phyloP scores from a whole-genome alignment of 2,329 filamentous ascomycete genomes.

The Cordyceps farinosa region DNA sequence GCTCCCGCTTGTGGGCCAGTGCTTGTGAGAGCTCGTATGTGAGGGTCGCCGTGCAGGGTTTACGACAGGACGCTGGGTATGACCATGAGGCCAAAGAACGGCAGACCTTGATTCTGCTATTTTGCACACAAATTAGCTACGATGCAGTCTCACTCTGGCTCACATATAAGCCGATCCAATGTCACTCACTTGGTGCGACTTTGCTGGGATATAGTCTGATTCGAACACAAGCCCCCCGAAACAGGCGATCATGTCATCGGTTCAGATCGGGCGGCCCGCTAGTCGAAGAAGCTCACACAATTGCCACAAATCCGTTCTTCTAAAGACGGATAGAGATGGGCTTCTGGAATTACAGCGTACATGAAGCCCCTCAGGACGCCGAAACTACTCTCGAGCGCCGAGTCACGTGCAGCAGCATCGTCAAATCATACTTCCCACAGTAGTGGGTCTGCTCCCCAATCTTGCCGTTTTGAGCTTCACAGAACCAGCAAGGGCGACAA shows the following conservation, averaged over 20 bases:
- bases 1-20: neutral
- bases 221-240: neutral
- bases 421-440: conserved; percentile 11
- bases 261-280: neutral
- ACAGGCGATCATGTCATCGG: conserved; percentile 1
- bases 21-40: conserved; percentile 13
- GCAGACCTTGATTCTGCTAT: neutral
- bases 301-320: neutral
- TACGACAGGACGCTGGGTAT: conserved; percentile 5
- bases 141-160: conserved; percentile 11
- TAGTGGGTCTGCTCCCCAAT: conserved; percentile 12
- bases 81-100: neutral
- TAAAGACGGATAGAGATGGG: conserved; percentile 8
- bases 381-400: conserved; percentile 13
- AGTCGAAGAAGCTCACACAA: neutral
- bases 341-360: conserved; percentile 6
- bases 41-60: neutral
- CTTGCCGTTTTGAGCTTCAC: conserved; percentile 15
- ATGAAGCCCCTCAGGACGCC: conserved; percentile 19
- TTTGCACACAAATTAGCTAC: conserved; percentile 5
- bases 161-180: conserved; percentile 12
- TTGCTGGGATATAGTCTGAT: conserved; percentile 3
- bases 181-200: conserved; percentile 17
- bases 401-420: conserved; percentile 15
- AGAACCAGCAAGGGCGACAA: neutral